These are phyloP conservation scores for Oropetium thomaeum DNA, from an alignment of 176 grass and related monocot genomes.

Conservation along the genomic window DNA sequence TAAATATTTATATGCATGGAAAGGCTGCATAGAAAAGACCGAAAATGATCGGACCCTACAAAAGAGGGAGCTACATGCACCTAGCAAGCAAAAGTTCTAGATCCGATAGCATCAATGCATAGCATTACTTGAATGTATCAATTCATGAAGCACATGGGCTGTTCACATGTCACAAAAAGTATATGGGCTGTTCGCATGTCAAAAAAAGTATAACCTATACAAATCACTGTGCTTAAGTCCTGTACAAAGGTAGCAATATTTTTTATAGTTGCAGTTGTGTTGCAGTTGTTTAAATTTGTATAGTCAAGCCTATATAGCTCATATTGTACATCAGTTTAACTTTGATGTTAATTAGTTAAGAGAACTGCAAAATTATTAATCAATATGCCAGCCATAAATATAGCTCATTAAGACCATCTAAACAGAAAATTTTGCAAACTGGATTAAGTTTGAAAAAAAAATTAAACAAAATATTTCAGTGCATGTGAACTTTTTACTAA, in stretches of 20 bases:
- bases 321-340: neutral
- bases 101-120: neutral
- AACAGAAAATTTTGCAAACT: neutral
- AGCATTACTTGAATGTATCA: neutral
- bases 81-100: neutral
- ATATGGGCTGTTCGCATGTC: neutral
- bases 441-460: conserved; percentile 6
- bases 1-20: too few relatives aligned
- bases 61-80: too few relatives aligned
- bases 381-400: conserved; percentile 3
- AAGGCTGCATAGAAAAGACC: too few relatives aligned
- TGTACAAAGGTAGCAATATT: neutral
- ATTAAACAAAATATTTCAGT: conserved; percentile 30
- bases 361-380: neutral
- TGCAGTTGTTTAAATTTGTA: neutral
- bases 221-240: neutral
- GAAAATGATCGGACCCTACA: too few relatives aligned
- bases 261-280: neutral
- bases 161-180: neutral
- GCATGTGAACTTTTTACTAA: neutral
- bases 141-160: neutral
- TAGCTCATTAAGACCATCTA: conserved; percentile 3
- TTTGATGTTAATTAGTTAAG: neutral
- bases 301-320: neutral
- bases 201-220: conserved; percentile 8